Percentiles rank a stretch among this genome's conserved stretches.
These are phyloP conservation scores for Crithidia thermophila DNA, from an alignment of 208 protist genomes.

Conservation along the genomic window DNA sequence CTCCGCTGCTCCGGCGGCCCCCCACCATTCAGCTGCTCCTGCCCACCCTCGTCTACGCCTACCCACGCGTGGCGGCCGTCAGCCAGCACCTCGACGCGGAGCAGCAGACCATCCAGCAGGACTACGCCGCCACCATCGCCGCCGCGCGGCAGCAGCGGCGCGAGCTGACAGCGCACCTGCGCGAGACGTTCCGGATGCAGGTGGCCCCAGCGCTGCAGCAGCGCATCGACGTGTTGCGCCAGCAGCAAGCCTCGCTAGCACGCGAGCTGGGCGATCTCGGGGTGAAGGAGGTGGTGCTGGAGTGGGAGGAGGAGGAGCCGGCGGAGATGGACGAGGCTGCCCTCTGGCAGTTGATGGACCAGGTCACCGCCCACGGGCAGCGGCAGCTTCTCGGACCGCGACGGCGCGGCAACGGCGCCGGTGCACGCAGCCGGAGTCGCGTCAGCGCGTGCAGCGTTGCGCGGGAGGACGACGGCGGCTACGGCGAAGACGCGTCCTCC, in stretches of 20 bases:
- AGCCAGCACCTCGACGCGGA: slow-evolving; percentile 38
- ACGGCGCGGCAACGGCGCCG: background rate
- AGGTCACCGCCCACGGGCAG: slow-evolving; percentile 11
- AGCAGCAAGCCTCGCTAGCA: slow-evolving; percentile 32
- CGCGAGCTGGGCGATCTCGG: slow-evolving; percentile 37
- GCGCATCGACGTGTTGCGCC: slow-evolving; percentile 12
- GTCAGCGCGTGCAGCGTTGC: slow-evolving; percentile 1
- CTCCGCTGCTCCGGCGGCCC: background rate
- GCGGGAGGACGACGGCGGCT: background rate
- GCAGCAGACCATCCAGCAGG: slow-evolving; percentile 34
- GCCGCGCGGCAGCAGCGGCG: slow-evolving; percentile 27
- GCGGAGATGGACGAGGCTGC: slow-evolving; percentile 1
- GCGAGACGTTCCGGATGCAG: slow-evolving; percentile 33
- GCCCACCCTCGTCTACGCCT: slow-evolving; percentile 41
- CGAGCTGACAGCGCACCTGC: slow-evolving; percentile 18
- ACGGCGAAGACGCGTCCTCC: background rate
- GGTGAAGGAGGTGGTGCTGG: slow-evolving; percentile 31
- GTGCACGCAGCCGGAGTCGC: background rate
- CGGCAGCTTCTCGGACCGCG: background rate
- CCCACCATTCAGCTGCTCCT: slow-evolving; percentile 17
- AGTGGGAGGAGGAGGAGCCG: slow-evolving; percentile 39
- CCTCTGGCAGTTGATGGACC: slow-evolving; percentile 23
- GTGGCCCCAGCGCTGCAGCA: slow-evolving; percentile 31
- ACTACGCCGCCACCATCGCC: slow-evolving; percentile 39
- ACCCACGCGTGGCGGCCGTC: slow-evolving; percentile 35